Evolutionary conservation across 352 stramenopile species (phyloP).

Genomic region (Phytophthora syringae): DNA sequence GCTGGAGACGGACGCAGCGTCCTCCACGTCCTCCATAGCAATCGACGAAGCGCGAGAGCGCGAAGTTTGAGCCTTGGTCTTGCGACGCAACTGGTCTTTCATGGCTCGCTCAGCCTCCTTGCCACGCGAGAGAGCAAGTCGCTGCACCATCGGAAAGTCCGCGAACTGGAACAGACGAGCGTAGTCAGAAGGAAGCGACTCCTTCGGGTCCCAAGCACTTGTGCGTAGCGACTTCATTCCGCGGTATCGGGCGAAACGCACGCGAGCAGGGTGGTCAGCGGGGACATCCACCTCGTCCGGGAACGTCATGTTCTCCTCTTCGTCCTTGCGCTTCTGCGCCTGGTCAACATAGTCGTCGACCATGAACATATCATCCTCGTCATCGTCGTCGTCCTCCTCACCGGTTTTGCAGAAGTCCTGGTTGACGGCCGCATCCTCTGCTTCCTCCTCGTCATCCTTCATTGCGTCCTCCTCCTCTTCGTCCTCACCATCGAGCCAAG

Average conservation of each 20-base stretch:
- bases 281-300: conserved; percentile 95
- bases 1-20: conserved; percentile 40
- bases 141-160: conserved; percentile 95
- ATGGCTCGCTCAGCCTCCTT: conserved; percentile 79
- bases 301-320: conserved; percentile 94
- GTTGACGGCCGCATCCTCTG: conserved; percentile 49
- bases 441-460: conserved; percentile 69
- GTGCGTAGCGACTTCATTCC: conserved; percentile 97
- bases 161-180: conserved; percentile 97
- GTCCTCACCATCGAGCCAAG: conserved; percentile 91
- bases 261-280: conserved; percentile 59
- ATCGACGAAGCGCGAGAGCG: conserved; percentile 68
- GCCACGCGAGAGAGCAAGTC: conserved; percentile 86
- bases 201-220: conserved; percentile 97
- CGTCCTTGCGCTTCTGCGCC: conserved; percentile 85
- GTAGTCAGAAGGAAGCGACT: conserved; percentile 98
- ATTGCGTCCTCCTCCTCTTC: conserved; percentile 67
- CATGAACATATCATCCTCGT: conserved; percentile 80
- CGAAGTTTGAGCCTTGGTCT: conserved; percentile 41
- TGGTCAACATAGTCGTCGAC: conserved; percentile 71
- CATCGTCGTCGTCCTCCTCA: conserved; percentile 67
- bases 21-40: conserved; percentile 79
- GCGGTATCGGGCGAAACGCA: conserved; percentile 93
- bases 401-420: conserved; percentile 85
- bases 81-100: conserved; percentile 69